phyloP scores from a whole-genome alignment of 2,329 filamentous ascomycete genomes.

The Tolypocladium nubicola region DNA sequence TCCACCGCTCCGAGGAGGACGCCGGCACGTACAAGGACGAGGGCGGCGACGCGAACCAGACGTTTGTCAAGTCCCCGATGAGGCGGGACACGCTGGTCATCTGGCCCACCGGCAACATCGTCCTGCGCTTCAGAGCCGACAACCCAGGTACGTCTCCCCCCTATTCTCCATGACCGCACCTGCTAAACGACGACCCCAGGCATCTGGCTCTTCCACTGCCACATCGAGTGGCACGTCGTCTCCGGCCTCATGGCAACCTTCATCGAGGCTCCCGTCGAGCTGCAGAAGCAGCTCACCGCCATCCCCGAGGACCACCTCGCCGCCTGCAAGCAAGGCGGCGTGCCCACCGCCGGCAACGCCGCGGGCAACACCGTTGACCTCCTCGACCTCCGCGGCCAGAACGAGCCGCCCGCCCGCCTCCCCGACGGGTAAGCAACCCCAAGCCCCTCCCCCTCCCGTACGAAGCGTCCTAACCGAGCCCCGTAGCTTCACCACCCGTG shows the following conservation, averaged over 20 bases:
- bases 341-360: slow-evolving; percentile 57
- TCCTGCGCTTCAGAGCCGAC: slow-evolving; percentile 56
- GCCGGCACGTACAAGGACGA: slow-evolving; percentile 42
- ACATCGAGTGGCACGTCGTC: slow-evolving; percentile 67
- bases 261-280: slow-evolving; percentile 48
- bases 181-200: slow-evolving; percentile 17
- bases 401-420: slow-evolving; percentile 40
- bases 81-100: slow-evolving; percentile 59
- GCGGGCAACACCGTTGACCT: slow-evolving; percentile 58
- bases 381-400: slow-evolving; percentile 53
- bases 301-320: slow-evolving; percentile 51
- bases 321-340: slow-evolving; percentile 41
- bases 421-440: slow-evolving; percentile 46
- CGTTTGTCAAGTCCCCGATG: slow-evolving; percentile 46
- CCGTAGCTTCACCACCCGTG: slow-evolving; percentile 52
- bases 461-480: not conserved
- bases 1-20: slow-evolving; percentile 49
- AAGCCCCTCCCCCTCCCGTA: not conserved
- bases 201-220: slow-evolving; percentile 68
- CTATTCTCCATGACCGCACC: slow-evolving; percentile 7
- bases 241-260: slow-evolving; percentile 58
- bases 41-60: slow-evolving; percentile 28
- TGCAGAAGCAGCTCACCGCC: slow-evolving; percentile 46
- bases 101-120: slow-evolving; percentile 54
- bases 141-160: slow-evolving; percentile 43